phyloP scores from a whole-genome alignment of 2,329 filamentous ascomycete species.

The Neonectria neomacrospora region DNA sequence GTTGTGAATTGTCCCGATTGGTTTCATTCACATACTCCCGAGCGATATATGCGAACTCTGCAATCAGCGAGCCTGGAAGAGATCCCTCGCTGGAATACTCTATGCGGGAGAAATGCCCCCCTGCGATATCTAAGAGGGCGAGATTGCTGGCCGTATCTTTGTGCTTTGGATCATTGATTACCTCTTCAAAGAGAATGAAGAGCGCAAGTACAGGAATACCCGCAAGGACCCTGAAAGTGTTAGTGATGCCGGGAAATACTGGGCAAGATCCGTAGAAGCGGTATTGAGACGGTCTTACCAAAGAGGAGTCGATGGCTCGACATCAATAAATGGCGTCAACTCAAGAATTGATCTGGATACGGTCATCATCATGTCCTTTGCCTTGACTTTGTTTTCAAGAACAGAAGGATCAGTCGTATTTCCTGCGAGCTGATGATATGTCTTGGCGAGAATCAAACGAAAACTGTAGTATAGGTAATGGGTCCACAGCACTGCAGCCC shows the following conservation, averaged over 20 bases:
- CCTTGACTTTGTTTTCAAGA: background rate
- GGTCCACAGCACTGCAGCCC: slow-evolving; percentile 27
- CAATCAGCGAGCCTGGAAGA: slow-evolving; percentile 30
- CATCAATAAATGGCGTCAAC: slow-evolving; percentile 36
- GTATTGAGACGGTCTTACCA: slow-evolving; percentile 21
- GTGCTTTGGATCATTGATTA: slow-evolving; percentile 33
- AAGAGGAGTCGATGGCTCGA: slow-evolving; percentile 36
- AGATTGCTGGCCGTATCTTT: slow-evolving; percentile 32
- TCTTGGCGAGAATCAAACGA: slow-evolving; percentile 28
- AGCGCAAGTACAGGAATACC: slow-evolving; percentile 36
- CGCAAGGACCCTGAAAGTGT: slow-evolving; percentile 32
- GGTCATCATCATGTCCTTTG: slow-evolving; percentile 22
- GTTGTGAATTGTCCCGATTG: background rate
- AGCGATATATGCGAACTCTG: slow-evolving; percentile 37
- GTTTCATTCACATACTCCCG: slow-evolving; percentile 37
- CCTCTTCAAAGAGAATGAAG: slow-evolving; percentile 38
- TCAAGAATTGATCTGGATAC: slow-evolving; percentile 34
- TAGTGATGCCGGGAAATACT: background rate
- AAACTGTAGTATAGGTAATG: slow-evolving; percentile 38
- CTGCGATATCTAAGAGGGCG: slow-evolving; percentile 35
- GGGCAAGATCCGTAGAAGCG: background rate
- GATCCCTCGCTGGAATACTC: slow-evolving; percentile 35
- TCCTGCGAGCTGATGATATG: slow-evolving; percentile 25
- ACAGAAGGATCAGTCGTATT: background rate
- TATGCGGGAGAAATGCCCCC: slow-evolving; percentile 35